Base-by-base conservation (phyloP, 257 asterid genomes). In the Penstemon davidsonii region DNA sequence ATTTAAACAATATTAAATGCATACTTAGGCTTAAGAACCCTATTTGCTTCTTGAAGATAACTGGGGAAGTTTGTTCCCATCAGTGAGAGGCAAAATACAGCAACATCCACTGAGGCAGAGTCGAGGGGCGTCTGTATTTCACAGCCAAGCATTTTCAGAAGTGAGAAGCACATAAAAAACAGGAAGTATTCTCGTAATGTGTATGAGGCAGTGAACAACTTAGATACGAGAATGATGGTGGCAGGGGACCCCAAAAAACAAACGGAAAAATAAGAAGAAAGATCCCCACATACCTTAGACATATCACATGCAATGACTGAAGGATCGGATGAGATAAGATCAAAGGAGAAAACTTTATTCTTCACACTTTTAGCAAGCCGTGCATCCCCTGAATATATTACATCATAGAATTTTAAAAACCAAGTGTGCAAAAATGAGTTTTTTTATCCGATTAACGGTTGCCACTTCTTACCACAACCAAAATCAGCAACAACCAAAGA, bases 21-120 rank as follows among this genome's bases (percentile, higher is more conserved):
- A 52, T 73, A 89, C 97, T 77, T 44, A 51, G 90, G 81, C 74
- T 86, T 89, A 53, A 92, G 95, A 79, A 89, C 88, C 69, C 96
- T 81, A 64, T 76, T 82, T 4, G 96, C 98, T 86, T 92, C 98
- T 76, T 80, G 72, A 52, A 92, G 80, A 73, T 79, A 92, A 73
- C 74, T 87, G 12, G 96, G 83, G 77, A 91, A 94, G 91, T 94
- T 83, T 56, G 84, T 86, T 40, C 99, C 97, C 99, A 94, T 94
- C 71, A 94, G 82, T 15, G 99, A 94, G 75, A 91, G 95, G 68
- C 96, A 94, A 78, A 94, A 94, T 62, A 94, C 88, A n/a, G 95
- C 87, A 74, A 88, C 85, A 63, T 94, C 96, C 57, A 84, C 86
- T 8, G 93, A 88, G 43, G 88, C 83, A 19, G 95, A 73, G 56